These are phyloP conservation scores for Linnemannia schmuckeri DNA, from an alignment of 192 early-diverging fungal genomes.

Conservation along the genomic window DNA sequence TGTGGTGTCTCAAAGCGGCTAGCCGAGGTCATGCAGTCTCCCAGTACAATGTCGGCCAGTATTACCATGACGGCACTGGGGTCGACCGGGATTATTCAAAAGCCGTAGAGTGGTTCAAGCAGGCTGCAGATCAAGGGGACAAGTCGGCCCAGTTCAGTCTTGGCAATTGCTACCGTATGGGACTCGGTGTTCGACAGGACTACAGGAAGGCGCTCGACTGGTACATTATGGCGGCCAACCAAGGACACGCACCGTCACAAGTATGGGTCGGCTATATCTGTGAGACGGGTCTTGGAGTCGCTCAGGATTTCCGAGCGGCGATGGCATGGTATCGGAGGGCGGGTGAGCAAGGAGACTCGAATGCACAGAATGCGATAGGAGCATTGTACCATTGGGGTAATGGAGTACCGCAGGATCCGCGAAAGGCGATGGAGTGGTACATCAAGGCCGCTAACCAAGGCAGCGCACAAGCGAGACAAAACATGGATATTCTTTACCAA, in stretches of 20 bases:
- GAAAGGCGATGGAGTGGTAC: neutral
- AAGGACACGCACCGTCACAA: neutral
- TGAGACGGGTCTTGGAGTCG: neutral
- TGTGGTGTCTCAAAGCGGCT: no score
- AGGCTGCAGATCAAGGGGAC: neutral
- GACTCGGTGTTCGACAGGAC: neutral
- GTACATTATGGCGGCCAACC: neutral
- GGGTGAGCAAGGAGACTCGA: neutral
- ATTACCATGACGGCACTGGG: no score
- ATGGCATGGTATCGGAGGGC: neutral
- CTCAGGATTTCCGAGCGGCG: neutral
- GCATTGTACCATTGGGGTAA: neutral
- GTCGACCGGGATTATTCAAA: no score
- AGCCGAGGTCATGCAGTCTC: no score
- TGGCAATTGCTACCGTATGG: neutral
- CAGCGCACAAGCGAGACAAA: neutral
- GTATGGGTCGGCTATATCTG: neutral
- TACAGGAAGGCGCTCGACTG: neutral
- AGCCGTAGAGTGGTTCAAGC: no score
- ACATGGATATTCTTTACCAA: neutral
- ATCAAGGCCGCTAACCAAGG: neutral
- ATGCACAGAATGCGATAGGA: neutral
- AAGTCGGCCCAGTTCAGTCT: neutral
- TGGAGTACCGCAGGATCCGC: neutral
- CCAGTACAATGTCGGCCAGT: no score